A percentile compares a stretch with the other conserved stretches of the same genome.
Conservation (phyloP, 2,329 filamentous ascomycete species). For the Ophiocordyceps australis region DNA sequence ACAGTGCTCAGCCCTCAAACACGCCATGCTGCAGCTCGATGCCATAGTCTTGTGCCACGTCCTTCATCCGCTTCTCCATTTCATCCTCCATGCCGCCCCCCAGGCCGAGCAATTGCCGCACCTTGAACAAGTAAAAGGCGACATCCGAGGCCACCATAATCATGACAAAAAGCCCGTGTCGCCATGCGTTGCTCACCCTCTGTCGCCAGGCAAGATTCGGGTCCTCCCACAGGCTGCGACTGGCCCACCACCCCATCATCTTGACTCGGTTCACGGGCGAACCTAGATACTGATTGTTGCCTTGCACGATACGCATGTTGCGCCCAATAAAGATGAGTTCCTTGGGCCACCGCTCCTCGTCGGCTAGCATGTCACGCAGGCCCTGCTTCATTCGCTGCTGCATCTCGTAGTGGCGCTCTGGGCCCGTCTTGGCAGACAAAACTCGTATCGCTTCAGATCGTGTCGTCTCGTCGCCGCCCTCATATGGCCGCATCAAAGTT, state of each 20-base stretch:
- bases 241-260: slow-evolving; percentile 84
- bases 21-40: slow-evolving; percentile 77
- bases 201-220: slow-evolving; percentile 42
- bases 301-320: slow-evolving; percentile 84
- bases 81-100: slow-evolving; percentile 88
- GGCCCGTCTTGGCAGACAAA: slow-evolving; percentile 35
- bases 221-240: slow-evolving; percentile 62
- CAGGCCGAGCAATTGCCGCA: slow-evolving; percentile 57
- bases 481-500: slow-evolving; percentile 78
- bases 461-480: slow-evolving; percentile 59
- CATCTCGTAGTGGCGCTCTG: slow-evolving; percentile 76
- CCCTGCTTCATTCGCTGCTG: slow-evolving; percentile 65
- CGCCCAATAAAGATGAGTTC: slow-evolving; percentile 85
- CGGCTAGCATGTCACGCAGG: slow-evolving; percentile 50
- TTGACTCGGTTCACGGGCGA: slow-evolving; percentile 86
- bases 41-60: slow-evolving; percentile 79
- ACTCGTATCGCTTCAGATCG: slow-evolving; percentile 46
- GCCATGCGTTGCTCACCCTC: slow-evolving; percentile 50
- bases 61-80: slow-evolving; percentile 72
- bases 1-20: slow-evolving; percentile 52
- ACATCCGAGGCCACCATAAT: slow-evolving; percentile 64
- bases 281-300: slow-evolving; percentile 80
- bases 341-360: slow-evolving; percentile 77
- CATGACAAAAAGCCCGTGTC: slow-evolving; percentile 65
- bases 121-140: slow-evolving; percentile 64